Conservation (phyloP, 169 alveolate genomes). For the Plasmodium adleri region DNA sequence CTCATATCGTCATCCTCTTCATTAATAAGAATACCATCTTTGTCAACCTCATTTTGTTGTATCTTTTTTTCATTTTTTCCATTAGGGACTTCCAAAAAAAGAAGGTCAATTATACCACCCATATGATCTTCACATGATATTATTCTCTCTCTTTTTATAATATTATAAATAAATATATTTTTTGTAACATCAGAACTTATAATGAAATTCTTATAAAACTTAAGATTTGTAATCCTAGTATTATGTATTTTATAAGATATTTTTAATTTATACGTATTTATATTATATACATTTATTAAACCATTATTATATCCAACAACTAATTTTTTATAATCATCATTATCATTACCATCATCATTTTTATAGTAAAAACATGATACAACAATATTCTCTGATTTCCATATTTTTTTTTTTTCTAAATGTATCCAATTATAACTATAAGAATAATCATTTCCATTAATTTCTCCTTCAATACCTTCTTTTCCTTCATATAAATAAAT, state of each 20-base stretch:
- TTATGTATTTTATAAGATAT: slow-evolving; percentile 66
- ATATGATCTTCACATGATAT: slow-evolving; percentile 61
- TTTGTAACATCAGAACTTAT: slow-evolving; percentile 66
- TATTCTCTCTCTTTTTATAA: slow-evolving; percentile 17
- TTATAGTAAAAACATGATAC: slow-evolving; percentile 51
- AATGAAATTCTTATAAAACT: slow-evolving; percentile 57
- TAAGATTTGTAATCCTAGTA: slow-evolving; percentile 60
- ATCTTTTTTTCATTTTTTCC: background rate
- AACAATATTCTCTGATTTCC: slow-evolving; percentile 49
- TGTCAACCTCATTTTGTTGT: background rate
- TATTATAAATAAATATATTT: slow-evolving; percentile 54
- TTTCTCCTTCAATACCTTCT: slow-evolving; percentile 21
- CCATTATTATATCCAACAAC: slow-evolving; percentile 69
- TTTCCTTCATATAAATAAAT: slow-evolving; percentile 49
- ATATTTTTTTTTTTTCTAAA: slow-evolving; percentile 31
- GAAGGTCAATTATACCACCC: slow-evolving; percentile 64
- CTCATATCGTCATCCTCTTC: background rate
- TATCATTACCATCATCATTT: background rate
- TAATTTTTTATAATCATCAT: slow-evolving; percentile 23
- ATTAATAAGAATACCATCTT: background rate
- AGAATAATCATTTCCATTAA: slow-evolving; percentile 20
- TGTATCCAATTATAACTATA: slow-evolving; percentile 65
- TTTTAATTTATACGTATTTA: slow-evolving; percentile 34
- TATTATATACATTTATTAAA: slow-evolving; percentile 45
- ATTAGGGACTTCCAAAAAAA: slow-evolving; percentile 30